These are phyloP conservation scores for Scalesia atractyloides DNA, from an alignment of 129 eudicot genomes.

Conservation along the genomic window DNA sequence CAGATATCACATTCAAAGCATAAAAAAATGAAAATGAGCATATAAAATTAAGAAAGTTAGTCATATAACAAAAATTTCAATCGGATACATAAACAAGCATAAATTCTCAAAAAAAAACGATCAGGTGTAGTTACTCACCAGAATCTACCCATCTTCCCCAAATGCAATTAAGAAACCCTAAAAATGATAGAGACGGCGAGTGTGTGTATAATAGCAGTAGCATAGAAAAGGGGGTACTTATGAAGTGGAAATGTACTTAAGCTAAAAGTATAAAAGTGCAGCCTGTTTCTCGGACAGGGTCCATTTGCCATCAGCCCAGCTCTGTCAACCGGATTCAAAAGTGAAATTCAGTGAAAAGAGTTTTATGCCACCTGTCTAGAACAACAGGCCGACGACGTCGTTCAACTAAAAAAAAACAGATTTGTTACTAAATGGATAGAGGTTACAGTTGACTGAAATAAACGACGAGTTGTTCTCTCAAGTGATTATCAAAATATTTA, in stretches of 20 bases:
- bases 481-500: no score
- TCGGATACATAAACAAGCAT: constrained; percentile 8
- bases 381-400: constrained; percentile 50
- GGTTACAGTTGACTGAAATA: constrained; percentile 12
- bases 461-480: constrained; percentile 14
- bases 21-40: constrained; percentile 11
- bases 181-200: constrained; percentile 12
- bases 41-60: not conserved
- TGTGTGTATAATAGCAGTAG: constrained; percentile 1
- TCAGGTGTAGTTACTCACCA: constrained; percentile 11
- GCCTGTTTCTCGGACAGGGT: constrained; percentile 52
- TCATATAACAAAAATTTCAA: not conserved
- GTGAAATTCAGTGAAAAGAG: constrained; percentile 10
- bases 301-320: constrained; percentile 62
- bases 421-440: not conserved
- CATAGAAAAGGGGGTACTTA: not conserved
- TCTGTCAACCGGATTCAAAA: constrained; percentile 44
- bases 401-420: constrained; percentile 25
- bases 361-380: constrained; percentile 64
- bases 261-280: not conserved
- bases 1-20: constrained; percentile 22
- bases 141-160: not conserved
- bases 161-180: constrained; percentile 28
- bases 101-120: not conserved
- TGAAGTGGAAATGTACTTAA: constrained; percentile 3